Percentiles rank a stretch among this genome's conserved stretches.
phyloP scores from a whole-genome alignment of 805 yeast genomes.

The Candida ovalis region DNA sequence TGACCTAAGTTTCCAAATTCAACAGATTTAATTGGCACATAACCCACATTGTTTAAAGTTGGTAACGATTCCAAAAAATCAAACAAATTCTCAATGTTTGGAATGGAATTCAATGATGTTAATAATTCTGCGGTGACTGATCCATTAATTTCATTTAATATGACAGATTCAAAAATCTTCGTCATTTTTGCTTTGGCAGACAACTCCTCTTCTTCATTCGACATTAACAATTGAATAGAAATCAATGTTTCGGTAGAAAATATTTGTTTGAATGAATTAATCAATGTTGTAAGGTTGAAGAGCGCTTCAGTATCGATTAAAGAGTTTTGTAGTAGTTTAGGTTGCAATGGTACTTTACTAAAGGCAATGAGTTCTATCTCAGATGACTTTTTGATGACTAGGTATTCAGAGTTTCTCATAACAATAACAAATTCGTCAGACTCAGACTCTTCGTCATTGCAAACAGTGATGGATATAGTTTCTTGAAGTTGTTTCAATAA shows the following conservation, averaged over 20 bases:
- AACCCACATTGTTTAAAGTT: conserved; percentile 19
- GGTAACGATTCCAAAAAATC: conserved; percentile 32
- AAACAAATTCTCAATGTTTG: conserved; percentile 34
- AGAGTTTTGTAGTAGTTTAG: conserved; percentile 5
- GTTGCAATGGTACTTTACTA: conserved; percentile 23
- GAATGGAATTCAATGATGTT: conserved; percentile 36
- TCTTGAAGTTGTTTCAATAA: conserved; percentile 58
- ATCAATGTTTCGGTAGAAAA: conserved; percentile 35
- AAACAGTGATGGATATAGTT: conserved; percentile 47
- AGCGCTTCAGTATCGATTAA: conserved; percentile 7
- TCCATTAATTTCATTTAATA: conserved; percentile 40
- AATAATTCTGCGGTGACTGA: conserved; percentile 36
- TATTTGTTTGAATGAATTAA: conserved; percentile 35
- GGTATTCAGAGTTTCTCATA: conserved; percentile 33
- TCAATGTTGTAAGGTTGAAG: conserved; percentile 25
- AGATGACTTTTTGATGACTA: conserved; percentile 33
- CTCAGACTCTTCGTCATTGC: conserved; percentile 28
- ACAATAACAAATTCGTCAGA: conserved; percentile 28
- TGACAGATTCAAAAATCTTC: conserved; percentile 37
- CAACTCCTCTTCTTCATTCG: conserved; percentile 33
- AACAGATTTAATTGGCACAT: conserved; percentile 17
- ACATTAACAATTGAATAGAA: conserved; percentile 29
- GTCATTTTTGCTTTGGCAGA: conserved; percentile 32
- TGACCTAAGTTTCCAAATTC: conserved; percentile 25
- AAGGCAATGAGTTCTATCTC: conserved; percentile 28